Base-by-base conservation (phyloP, 306 rosid genomes). In the Sicyos edulis region DNA sequence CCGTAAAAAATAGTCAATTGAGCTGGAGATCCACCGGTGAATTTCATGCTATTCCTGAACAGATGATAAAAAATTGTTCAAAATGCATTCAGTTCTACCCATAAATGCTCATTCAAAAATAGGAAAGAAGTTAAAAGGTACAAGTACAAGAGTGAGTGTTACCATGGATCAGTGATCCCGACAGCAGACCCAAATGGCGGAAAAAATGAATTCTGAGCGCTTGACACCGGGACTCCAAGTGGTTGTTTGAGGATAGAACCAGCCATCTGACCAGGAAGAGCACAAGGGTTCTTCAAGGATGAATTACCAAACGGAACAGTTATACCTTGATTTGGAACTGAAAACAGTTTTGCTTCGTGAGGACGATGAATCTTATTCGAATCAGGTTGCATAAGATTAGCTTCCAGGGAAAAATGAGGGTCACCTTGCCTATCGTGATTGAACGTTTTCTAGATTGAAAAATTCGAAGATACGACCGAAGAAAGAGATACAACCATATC, bases 1-100 rank as follows among this genome's bases (percentile, higher is more conserved):
- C 75, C 96, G 66, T 92, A 92, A 83, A 90, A 92, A 78, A 92
- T 85, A 73, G 98, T 90, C 80, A 92, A 79, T 74, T 80, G 98
- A 53, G 89, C 67, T 69, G 88, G 76, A 75, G 91, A 77, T 6
- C 85, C 84, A 68, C 85, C 84, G 68, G 86, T 73, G 15, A 80
- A 58, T 83, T 85, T 88, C 75, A 75, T 32, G 45, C 80, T 80
- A 77, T 71, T 83, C 84, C 87, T 80, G 24, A 44, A 75, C 73
- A 49, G 8, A 50, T 11, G 45, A 69, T n/a, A 22, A 66, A 47
- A 67, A 47, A 11, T 12, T 21, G 40, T 47, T 7, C 72, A 67
- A 67, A 44, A 6, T 21, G 40, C 40, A 21, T 67, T 45, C 52
- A 44, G 32, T 54, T 77, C 19, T 24, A 74, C 57, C 63, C 8